Evolutionary conservation across 2,329 filamentous ascomycete genomes (phyloP).

Genomic region (Xylaria sp.): DNA sequence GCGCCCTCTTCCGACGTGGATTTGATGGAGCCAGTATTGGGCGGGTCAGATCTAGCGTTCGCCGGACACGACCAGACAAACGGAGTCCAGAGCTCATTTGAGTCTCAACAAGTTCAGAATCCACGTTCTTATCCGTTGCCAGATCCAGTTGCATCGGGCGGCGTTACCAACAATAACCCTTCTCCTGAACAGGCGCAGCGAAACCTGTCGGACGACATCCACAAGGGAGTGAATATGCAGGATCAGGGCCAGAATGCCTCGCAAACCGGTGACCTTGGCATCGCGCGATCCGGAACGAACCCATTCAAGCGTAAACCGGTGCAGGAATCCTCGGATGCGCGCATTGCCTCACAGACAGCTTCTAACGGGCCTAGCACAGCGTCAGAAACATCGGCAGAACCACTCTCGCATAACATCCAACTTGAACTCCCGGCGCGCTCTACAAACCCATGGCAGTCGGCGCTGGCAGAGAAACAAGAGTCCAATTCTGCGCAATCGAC

Average conservation of each 20-base stretch:
- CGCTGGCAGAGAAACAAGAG: conserved; percentile 25
- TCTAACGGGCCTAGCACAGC: conserved; percentile 16
- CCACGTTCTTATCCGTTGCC: not conserved
- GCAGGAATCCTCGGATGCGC: conserved; percentile 15
- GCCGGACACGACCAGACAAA: conserved; percentile 6
- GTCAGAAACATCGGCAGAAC: conserved; percentile 31
- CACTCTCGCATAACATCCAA: conserved; percentile 38
- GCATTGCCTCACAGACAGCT: conserved; percentile 16
- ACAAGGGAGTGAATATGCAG: conserved; percentile 9
- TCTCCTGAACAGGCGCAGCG: conserved; percentile 31
- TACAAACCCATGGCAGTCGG: conserved; percentile 43
- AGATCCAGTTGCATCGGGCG: conserved; percentile 31
- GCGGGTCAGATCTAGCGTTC: conserved; percentile 10
- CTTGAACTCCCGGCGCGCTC: conserved; percentile 34
- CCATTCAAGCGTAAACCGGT: conserved; percentile 49
- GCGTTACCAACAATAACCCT: conserved; percentile 22
- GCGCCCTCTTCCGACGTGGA: conserved; percentile 33
- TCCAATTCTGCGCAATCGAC: conserved; percentile 28
- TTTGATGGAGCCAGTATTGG: conserved; percentile 30
- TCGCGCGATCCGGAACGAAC: conserved; percentile 42
- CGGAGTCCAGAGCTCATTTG: conserved; percentile 14
- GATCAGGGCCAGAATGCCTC: conserved; percentile 32
- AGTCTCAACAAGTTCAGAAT: conserved; percentile 30
- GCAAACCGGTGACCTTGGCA: conserved; percentile 25
- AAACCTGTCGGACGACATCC: conserved; percentile 34